Conservation (phyloP, 2,329 filamentous ascomycete genomes). For the Arachnomyces sp. region DNA sequence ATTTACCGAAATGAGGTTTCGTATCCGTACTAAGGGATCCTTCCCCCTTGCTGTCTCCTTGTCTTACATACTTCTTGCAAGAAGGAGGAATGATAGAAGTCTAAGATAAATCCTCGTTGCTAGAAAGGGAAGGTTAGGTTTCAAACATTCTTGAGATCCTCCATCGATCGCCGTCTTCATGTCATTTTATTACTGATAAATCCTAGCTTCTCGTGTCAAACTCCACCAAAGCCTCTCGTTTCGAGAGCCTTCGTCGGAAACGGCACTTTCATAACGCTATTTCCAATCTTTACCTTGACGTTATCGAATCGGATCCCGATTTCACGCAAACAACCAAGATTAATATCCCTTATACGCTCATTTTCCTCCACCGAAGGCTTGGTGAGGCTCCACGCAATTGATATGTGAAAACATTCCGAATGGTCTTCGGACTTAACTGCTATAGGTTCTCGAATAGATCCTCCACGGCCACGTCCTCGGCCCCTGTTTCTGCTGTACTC, state of each 20-base stretch:
- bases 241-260: constrained; percentile 13
- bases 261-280: constrained; percentile 45
- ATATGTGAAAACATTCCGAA: constrained; percentile 70
- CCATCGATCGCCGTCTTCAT: not conserved
- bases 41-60: too few species aligned
- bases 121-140: too few species aligned
- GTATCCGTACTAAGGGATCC: too few species aligned
- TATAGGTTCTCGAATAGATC: constrained; percentile 14
- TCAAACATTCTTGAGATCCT: constrained; percentile 3
- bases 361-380: constrained; percentile 42
- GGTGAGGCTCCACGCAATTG: constrained; percentile 73
- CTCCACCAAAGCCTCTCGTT: constrained; percentile 10
- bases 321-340: constrained; percentile 24
- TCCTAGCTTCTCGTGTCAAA: constrained; percentile 3
- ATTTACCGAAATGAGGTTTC: too few species aligned
- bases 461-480: constrained; percentile 19
- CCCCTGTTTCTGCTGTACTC: constrained; percentile 5
- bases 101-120: too few species aligned
- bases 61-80: too few species aligned
- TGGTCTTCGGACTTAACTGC: constrained; percentile 28
- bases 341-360: constrained; percentile 18
- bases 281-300: constrained; percentile 70
- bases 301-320: constrained; percentile 51
- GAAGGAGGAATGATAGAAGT: too few species aligned
- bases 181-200: too few species aligned